Evolutionary conservation across 78 protist genomes (phyloP).

Genomic region (Dictyostelium firmibasis): DNA sequence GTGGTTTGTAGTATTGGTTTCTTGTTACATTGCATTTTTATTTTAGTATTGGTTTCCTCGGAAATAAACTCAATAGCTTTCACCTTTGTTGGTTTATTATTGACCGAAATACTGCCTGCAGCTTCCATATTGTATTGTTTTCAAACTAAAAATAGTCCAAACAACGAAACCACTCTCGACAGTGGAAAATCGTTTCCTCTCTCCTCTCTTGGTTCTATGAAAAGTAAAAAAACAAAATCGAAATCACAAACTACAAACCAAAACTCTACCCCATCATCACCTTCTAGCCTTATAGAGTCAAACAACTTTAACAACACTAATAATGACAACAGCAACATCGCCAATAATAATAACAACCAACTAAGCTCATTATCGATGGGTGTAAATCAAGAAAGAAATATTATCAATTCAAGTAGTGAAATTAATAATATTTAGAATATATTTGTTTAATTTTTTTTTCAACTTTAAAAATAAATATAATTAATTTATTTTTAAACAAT

Average conservation of each 20-base stretch:
- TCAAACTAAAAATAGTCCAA: background rate
- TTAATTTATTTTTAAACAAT: background rate
- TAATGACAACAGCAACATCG: too few species aligned
- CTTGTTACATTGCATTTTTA: background rate
- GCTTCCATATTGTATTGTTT: background rate
- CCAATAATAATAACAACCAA: background rate
- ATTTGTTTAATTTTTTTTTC: too few species aligned
- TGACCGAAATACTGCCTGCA: background rate
- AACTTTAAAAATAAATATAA: too few species aligned
- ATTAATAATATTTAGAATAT: background rate
- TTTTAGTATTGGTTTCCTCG: background rate
- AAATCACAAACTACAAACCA: background rate
- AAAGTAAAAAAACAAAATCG: background rate
- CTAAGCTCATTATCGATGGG: background rate
- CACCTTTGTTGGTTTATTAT: background rate
- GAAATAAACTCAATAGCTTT: background rate
- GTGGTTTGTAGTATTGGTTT: background rate
- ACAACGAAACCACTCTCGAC: background rate
- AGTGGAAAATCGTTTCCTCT: background rate
- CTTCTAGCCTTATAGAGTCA: background rate
- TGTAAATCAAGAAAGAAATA: background rate
- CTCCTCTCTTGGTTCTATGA: background rate
- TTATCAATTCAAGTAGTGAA: background rate
- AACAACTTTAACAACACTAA: background rate
- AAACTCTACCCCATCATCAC: background rate